phyloP scores from a whole-genome alignment of 352 stramenopile genomes.

The Phytophthora fragariae region DNA sequence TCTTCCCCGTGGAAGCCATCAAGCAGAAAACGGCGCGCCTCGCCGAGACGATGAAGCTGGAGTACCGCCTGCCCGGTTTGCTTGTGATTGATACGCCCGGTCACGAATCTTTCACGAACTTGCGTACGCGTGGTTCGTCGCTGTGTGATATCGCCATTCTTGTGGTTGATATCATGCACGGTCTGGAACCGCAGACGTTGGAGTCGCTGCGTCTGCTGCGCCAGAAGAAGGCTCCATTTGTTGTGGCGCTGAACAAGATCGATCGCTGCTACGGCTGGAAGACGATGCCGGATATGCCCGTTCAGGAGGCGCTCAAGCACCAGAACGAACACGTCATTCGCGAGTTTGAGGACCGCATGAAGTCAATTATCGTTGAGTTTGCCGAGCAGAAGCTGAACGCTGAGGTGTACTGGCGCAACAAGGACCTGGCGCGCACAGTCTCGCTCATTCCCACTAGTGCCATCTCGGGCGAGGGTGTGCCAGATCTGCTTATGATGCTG shows the following conservation, averaged over 20 bases:
- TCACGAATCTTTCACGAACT: constrained; percentile 99
- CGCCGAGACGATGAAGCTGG: constrained; percentile 76
- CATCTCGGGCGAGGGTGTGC: constrained; percentile 98
- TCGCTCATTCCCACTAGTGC: constrained; percentile 98
- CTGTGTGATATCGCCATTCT: constrained; percentile 99
- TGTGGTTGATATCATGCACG: constrained; percentile 99
- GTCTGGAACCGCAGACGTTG: constrained; percentile 98
- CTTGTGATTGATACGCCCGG: constrained; percentile 99
- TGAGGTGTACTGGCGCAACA: constrained; percentile 99
- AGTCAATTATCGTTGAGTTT: constrained; percentile 95
- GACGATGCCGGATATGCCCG: constrained; percentile 93
- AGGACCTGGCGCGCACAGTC: constrained; percentile 96
- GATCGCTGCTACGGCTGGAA: constrained; percentile 99
- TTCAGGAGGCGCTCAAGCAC: constrained; percentile 92
- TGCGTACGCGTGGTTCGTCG: constrained; percentile 96
- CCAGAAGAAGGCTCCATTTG: constrained; percentile 96
- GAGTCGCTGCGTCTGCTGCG: constrained; percentile 98
- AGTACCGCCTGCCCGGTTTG: constrained; percentile 93
- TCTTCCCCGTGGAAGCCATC: constrained; percentile 94
- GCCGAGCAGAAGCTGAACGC: constrained; percentile 98
- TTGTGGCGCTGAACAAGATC: constrained; percentile 99
- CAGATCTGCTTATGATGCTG: constrained; percentile 98
- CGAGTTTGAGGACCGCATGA: constrained; percentile 96
- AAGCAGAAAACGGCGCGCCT: constrained; percentile 89
- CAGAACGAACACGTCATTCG: constrained; percentile 94